Percentiles rank a stretch among this genome's conserved stretches.
phyloP scores from a whole-genome alignment of 1,139 yeast genomes.

The Komagataea norvegica region DNA sequence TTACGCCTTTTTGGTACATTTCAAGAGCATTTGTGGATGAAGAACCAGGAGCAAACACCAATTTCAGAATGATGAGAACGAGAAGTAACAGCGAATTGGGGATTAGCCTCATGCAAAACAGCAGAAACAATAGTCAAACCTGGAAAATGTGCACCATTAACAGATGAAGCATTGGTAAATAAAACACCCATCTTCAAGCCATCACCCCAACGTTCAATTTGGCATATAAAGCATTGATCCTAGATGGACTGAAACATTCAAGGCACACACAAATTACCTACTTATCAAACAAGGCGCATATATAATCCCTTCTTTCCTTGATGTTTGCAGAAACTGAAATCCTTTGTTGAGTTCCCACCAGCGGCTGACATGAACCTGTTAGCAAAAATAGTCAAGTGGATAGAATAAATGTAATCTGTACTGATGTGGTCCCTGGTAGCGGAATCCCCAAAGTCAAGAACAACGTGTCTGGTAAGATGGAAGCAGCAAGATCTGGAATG shows the following conservation, averaged over 20 bases:
- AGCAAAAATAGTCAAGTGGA: slow-evolving; percentile 52
- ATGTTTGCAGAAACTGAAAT: slow-evolving; percentile 57
- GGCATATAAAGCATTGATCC: slow-evolving; percentile 59
- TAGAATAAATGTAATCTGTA: slow-evolving; percentile 43
- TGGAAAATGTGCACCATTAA: slow-evolving; percentile 64
- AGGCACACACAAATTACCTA: slow-evolving; percentile 58
- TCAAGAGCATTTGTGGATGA: slow-evolving; percentile 59
- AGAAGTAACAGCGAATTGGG: slow-evolving; percentile 57
- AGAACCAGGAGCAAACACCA: slow-evolving; percentile 62
- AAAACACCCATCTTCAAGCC: slow-evolving; percentile 48
- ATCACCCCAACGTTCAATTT: slow-evolving; percentile 46
- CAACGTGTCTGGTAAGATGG: slow-evolving; percentile 35
- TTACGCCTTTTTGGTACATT: slow-evolving; percentile 60
- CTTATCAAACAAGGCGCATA: slow-evolving; percentile 54
- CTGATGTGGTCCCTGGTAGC: slow-evolving; percentile 27
- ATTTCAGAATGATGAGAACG: slow-evolving; percentile 67
- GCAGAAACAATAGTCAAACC: slow-evolving; percentile 77
- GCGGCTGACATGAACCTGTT: slow-evolving; percentile 61
- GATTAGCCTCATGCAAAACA: slow-evolving; percentile 40
- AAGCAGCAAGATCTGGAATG: slow-evolving; percentile 40
- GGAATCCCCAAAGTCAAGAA: slow-evolving; percentile 28
- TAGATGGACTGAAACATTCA: slow-evolving; percentile 57
- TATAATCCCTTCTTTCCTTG: slow-evolving; percentile 54
- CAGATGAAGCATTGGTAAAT: slow-evolving; percentile 52
- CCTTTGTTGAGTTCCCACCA: slow-evolving; percentile 55